Percentiles rank a stretch among this genome's conserved stretches.
Conservation (phyloP, 352 stramenopile species). For the Phytophthora boehmeriae region DNA sequence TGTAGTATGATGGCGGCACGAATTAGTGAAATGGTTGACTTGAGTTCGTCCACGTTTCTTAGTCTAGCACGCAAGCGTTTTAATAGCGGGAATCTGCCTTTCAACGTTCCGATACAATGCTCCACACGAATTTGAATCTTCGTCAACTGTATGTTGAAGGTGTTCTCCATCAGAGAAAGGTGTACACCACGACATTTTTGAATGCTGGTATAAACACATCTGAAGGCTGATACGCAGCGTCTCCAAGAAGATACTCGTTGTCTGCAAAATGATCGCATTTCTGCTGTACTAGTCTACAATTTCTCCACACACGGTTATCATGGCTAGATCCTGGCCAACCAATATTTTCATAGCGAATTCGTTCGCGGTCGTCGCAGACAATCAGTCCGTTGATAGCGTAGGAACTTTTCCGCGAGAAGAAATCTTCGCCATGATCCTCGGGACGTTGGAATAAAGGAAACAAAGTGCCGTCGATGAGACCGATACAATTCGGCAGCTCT, state of each 20-base stretch:
- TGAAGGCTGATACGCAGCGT: conserved; percentile 10
- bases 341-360: background rate
- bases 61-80: background rate
- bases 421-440: conserved; percentile 3
- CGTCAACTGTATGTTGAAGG: background rate
- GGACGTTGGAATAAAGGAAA: background rate
- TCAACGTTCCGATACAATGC: background rate
- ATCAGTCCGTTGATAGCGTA: conserved; percentile 9
- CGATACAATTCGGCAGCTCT: conserved; percentile 9
- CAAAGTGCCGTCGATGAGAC: conserved; percentile 8
- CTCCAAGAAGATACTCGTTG: conserved; percentile 13
- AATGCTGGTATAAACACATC: background rate
- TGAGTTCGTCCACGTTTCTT: background rate
- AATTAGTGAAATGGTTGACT: background rate
- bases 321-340: conserved; percentile 4
- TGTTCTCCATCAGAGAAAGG: background rate
- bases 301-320: conserved; percentile 9
- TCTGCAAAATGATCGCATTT: background rate
- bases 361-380: background rate
- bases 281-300: background rate
- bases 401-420: conserved; percentile 1
- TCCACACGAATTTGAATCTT: background rate
- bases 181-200: background rate
- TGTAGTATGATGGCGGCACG: background rate
- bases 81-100: background rate